Base-by-base conservation (phyloP, 192 early-diverging fungal genomes). In the Coemansia sp. region DNA sequence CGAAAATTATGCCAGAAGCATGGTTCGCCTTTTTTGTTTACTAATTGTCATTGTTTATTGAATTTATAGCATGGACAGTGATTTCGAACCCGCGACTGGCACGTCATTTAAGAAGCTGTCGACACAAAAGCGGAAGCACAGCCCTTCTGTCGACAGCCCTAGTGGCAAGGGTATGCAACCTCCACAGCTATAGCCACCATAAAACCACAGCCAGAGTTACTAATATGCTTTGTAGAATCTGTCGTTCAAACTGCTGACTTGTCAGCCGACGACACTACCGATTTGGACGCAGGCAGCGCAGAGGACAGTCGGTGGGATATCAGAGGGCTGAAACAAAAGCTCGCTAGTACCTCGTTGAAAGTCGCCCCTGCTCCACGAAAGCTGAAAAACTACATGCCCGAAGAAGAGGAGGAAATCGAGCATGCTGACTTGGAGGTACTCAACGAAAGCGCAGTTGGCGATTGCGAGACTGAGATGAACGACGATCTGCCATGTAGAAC, bases 401-500 rank as follows among this genome's bases (percentile, higher is more conserved):
- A 26, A 1, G 60, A 60, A 2, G 62, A 65, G 11, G 71, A 74
- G 37, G 56, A 61, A 20, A 21, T 65, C 10, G 81, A 82, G 42
- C 42, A 63, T 14, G 63, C 52, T 11, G 49, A 65, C 10, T 59
- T 80, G 10, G 81, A 82, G 31, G 64, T 82, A 11, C 42, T 82
- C 31, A 71, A 71, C 18, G 81, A 82, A 41, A 66, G 56, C 11
- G 30, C 58, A 18, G 50, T 46, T 9, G 59, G 31, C 3, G 71
- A 69, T 12, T 7, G 30, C 4, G 58, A 56, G 12, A 52, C 40
- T 6, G 70, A 62, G 28, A 36, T 32, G 7, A 53, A 12, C 18
- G 69, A 67, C 18, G 64, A 71, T 17, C 40, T 80, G 11, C 81
- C 81, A 0, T 79, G 79, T 32, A 79, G 83, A 18, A 63, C 58